phyloP scores from a whole-genome alignment of 495 filamentous ascomycete genomes.

The Bombardia bombarda region DNA sequence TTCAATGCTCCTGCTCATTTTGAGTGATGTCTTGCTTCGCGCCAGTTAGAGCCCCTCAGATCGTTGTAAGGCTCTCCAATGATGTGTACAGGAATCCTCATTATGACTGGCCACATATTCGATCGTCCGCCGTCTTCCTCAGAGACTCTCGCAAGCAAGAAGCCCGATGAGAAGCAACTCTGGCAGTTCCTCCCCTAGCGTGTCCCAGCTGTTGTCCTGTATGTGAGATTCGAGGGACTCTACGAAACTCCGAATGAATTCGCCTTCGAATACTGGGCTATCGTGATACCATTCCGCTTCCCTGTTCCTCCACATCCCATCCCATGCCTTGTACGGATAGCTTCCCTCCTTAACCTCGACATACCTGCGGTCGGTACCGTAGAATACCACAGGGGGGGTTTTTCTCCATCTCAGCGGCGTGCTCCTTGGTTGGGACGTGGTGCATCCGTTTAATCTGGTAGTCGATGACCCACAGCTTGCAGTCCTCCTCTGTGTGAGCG shows the following conservation, averaged over 20 bases:
- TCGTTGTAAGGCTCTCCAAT: too few relatives aligned
- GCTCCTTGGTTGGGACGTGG: neutral
- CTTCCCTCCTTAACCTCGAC: slow-evolving; percentile 1
- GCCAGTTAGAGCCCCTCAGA: too few relatives aligned
- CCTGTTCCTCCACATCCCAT: too few relatives aligned
- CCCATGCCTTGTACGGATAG: neutral
- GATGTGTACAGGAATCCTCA: too few relatives aligned
- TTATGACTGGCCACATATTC: too few relatives aligned
- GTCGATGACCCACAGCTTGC: slow-evolving; percentile 7
- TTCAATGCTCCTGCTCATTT: too few relatives aligned
- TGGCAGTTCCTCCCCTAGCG: neutral
- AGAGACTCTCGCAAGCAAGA: slow-evolving; percentile 4
- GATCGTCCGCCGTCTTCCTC: too few relatives aligned
- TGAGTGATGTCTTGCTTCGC: too few relatives aligned
- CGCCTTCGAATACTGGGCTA: neutral
- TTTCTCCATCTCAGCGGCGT: neutral
- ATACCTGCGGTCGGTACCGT: slow-evolving; percentile 8
- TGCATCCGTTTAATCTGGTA: slow-evolving; percentile 6
- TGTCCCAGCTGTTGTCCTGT: neutral
- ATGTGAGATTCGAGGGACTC: neutral
- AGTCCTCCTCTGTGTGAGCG: neutral
- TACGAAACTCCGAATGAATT: neutral
- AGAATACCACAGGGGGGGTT: neutral
- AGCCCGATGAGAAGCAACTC: neutral
- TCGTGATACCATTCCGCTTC: too few relatives aligned